Percentiles rank a stretch among this genome's conserved stretches.
Evolutionary conservation across 1,139 yeast species (phyloP).

Genomic region (Magnusiomyces fungicola): DNA sequence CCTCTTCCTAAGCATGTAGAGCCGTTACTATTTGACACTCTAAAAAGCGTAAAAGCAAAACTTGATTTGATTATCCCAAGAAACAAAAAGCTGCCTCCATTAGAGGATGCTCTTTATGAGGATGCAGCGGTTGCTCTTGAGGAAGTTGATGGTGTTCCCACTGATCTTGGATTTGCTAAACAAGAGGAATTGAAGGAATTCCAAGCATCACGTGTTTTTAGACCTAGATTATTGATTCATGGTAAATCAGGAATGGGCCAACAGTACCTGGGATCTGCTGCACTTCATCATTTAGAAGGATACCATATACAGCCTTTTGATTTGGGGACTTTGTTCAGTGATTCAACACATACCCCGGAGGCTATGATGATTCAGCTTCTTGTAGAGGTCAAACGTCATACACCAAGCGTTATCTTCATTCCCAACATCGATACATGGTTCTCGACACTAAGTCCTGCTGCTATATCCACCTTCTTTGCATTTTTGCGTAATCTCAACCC

Average conservation of each 20-base stretch:
- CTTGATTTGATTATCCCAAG: slow-evolving; percentile 59
- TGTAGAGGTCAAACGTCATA: slow-evolving; percentile 82
- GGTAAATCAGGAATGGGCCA: slow-evolving; percentile 88
- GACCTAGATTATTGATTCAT: slow-evolving; percentile 69
- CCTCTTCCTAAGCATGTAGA: slow-evolving; percentile 71
- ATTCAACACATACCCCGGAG: slow-evolving; percentile 76
- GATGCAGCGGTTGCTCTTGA: slow-evolving; percentile 28
- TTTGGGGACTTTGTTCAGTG: slow-evolving; percentile 69
- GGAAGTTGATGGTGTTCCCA: slow-evolving; percentile 43
- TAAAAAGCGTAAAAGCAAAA: slow-evolving; percentile 42
- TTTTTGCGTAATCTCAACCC: slow-evolving; percentile 62
- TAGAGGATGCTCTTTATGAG: slow-evolving; percentile 65
- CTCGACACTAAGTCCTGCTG: slow-evolving; percentile 57
- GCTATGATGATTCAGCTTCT: slow-evolving; percentile 78
- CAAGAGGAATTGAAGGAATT: slow-evolving; percentile 53
- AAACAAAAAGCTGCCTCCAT: slow-evolving; percentile 47
- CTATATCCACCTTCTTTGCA: slow-evolving; percentile 64
- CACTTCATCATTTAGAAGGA: slow-evolving; percentile 78
- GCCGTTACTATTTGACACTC: slow-evolving; percentile 51
- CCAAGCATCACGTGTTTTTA: slow-evolving; percentile 60
- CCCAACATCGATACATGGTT: slow-evolving; percentile 83
- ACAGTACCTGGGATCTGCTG: slow-evolving; percentile 75
- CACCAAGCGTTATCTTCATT: slow-evolving; percentile 77
- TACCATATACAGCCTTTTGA: slow-evolving; percentile 85
- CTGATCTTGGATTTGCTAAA: slow-evolving; percentile 61